Evolutionary conservation across 164 flowering plant genomes (phyloP), one percentile per base, ranked within the genome.

Genomic region (Vitis labrusca): DNA sequence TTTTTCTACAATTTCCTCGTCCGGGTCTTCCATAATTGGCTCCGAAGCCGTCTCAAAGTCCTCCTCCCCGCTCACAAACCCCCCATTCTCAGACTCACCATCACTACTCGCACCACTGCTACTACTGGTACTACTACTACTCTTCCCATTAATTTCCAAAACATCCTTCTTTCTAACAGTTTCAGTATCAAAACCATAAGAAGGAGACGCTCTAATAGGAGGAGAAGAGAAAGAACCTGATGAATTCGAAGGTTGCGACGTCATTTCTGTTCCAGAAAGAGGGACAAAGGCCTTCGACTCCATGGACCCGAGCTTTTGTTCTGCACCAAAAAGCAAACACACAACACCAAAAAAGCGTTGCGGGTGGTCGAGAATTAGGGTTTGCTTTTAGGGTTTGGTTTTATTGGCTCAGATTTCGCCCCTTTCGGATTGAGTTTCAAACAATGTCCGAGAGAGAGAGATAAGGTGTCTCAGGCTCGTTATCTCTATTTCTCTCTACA

Each of bases 41-140:
- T 85, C 89, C 29, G 81, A 65, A 8, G 83, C 86, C 17, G 80
- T 66, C 27, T 79, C 96, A 67, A 93, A 87, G n/a, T 78, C 93
- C 71, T 88, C 91, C 11, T 76, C 86, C 10, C 88, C 91, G 73
- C 91, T 88, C 76, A 77, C 55, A 68, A 83, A 84, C 49, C 84
- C 85, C 44, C 67, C 82, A 19, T 76, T 69, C 14, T 80, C 86
- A 8, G 74, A 68, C 48, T 66, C 85, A 17, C 51, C 72, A 44
- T 13, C 61, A 72, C 68, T 70, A 77, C 66, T 55, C 63, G 13
- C 49, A 50, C 66, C 59, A 49, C 71, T 60, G 60, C 52, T 66
- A 58, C 12, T 61, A 63, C 72, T 75, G 62, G 56, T 52, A 66
- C 54, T 66, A 61, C 49, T 50, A 61, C 68, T 68, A 70, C 50